A percentile compares a stretch with the other conserved stretches of the same genome.
phyloP scores from a whole-genome alignment of 1,284 basidiomycete species.

The Cutaneotrichosporon sp. region DNA sequence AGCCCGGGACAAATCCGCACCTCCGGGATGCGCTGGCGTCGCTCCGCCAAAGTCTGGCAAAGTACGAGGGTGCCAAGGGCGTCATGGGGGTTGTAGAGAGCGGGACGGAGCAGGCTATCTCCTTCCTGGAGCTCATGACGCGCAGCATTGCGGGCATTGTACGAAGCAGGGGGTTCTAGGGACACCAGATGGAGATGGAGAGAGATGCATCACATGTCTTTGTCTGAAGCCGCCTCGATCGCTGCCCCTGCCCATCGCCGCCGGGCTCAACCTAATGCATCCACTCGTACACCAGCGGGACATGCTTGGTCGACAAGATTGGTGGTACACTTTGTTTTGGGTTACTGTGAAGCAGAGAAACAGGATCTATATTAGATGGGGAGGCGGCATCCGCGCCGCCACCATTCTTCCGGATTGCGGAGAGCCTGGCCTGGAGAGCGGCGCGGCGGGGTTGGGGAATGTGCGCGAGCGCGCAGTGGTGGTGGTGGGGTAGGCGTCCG shows the following conservation, averaged over 20 bases:
- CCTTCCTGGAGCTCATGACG: conserved; percentile 29
- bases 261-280: conserved; percentile 3
- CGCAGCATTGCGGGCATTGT: conserved; percentile 32
- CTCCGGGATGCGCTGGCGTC: conserved; percentile 25
- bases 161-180: conserved; percentile 32
- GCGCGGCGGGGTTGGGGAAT: too few species aligned
- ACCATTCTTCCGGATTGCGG: background rate
- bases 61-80: conserved; percentile 18
- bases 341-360: too few species aligned
- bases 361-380: background rate
- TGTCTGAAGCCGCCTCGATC: too few species aligned
- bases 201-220: too few species aligned
- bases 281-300: background rate
- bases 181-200: too few species aligned
- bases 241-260: too few species aligned
- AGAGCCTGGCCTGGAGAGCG: background rate
- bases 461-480: too few species aligned
- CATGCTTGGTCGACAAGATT: background rate
- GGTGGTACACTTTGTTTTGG: background rate
- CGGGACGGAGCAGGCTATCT: conserved; percentile 25
- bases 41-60: conserved; percentile 25
- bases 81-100: conserved; percentile 21
- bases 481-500: too few species aligned
- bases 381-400: background rate
- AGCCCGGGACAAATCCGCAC: conserved; percentile 22